Percentiles rank a stretch among this genome's conserved stretches.
phyloP scores from a whole-genome alignment of 2,329 filamentous ascomycete species.

The Aquanectria penicillioides region DNA sequence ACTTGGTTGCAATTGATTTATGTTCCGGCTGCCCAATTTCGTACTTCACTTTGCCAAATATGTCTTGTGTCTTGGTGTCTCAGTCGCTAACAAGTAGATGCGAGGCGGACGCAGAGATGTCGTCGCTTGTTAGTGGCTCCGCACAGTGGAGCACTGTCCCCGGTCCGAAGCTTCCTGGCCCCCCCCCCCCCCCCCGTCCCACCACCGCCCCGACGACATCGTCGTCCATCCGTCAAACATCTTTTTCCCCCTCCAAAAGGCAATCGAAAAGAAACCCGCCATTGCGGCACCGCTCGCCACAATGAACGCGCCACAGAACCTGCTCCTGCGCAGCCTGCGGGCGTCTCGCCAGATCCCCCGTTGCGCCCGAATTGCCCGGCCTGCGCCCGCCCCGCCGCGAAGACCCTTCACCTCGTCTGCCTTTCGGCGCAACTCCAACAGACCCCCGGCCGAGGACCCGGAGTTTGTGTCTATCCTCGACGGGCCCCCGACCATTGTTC shows the following conservation, averaged over 20 bases:
- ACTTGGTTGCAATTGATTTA: too few relatives aligned
- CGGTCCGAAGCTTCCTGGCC: too few relatives aligned
- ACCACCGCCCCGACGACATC: too few relatives aligned
- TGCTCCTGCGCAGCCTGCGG: slow-evolving; percentile 43
- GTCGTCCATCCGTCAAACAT: not conserved
- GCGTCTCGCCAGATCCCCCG: slow-evolving; percentile 21
- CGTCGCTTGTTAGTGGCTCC: too few relatives aligned
- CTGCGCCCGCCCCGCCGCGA: slow-evolving; percentile 15
- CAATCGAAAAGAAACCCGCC: slow-evolving; percentile 4
- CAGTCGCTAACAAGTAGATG: too few relatives aligned
- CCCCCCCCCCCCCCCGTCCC: too few relatives aligned
- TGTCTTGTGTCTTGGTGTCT: too few relatives aligned
- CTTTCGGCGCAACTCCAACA: slow-evolving; percentile 35
- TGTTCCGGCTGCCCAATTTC: too few relatives aligned
- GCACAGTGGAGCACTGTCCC: too few relatives aligned
- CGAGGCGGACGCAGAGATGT: too few relatives aligned
- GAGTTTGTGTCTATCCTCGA: slow-evolving; percentile 88
- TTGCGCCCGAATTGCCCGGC: slow-evolving; percentile 20
- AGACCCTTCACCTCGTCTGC: slow-evolving; percentile 32
- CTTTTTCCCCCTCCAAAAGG: not conserved
- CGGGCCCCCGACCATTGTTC: slow-evolving; percentile 82
- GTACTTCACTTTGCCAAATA: too few relatives aligned
- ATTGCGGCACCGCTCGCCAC: not conserved
- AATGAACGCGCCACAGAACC: slow-evolving; percentile 42
- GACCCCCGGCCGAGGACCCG: slow-evolving; percentile 73